Evolutionary conservation across 2,329 filamentous ascomycete species (phyloP).

Genomic region (Cordyceps cateniannulata): DNA sequence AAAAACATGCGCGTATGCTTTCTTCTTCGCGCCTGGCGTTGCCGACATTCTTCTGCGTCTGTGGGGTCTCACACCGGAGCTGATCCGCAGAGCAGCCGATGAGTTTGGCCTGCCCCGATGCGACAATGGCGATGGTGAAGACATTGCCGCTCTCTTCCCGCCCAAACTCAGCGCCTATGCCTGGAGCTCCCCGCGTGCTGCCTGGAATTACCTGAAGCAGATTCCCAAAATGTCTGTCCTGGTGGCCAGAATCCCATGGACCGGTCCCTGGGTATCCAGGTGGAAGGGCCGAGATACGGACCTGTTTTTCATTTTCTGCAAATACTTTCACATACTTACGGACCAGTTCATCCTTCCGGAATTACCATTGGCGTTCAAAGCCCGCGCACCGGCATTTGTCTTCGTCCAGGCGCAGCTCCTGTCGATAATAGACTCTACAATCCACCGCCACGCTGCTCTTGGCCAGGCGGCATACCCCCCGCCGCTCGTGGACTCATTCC

Average conservation of each 20-base stretch:
- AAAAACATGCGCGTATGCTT: constrained; percentile 86
- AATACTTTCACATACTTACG: constrained; percentile 75
- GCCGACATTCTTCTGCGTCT: constrained; percentile 76
- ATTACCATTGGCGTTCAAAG: constrained; percentile 48
- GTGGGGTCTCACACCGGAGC: constrained; percentile 65
- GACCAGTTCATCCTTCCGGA: constrained; percentile 62
- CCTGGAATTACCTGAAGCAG: constrained; percentile 55
- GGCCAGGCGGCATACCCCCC: constrained; percentile 35
- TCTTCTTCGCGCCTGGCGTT: constrained; percentile 84
- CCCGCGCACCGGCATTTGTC: constrained; percentile 68
- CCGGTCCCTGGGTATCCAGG: constrained; percentile 74
- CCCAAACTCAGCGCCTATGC: constrained; percentile 51
- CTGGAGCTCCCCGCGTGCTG: constrained; percentile 45
- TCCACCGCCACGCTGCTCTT: constrained; percentile 63
- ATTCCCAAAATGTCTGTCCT: constrained; percentile 59
- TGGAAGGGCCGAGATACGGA: constrained; percentile 88
- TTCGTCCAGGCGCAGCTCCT: constrained; percentile 79
- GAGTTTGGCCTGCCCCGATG: constrained; percentile 59
- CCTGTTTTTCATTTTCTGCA: constrained; percentile 85
- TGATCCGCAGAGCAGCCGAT: constrained; percentile 64
- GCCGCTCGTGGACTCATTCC: constrained; percentile 37
- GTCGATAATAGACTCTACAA: constrained; percentile 70
- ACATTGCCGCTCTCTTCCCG: constrained; percentile 65
- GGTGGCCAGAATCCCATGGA: constrained; percentile 72
- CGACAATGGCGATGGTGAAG: constrained; percentile 50